Conservation (phyloP, 306 rosid species). For the Prosopis cineraria region DNA sequence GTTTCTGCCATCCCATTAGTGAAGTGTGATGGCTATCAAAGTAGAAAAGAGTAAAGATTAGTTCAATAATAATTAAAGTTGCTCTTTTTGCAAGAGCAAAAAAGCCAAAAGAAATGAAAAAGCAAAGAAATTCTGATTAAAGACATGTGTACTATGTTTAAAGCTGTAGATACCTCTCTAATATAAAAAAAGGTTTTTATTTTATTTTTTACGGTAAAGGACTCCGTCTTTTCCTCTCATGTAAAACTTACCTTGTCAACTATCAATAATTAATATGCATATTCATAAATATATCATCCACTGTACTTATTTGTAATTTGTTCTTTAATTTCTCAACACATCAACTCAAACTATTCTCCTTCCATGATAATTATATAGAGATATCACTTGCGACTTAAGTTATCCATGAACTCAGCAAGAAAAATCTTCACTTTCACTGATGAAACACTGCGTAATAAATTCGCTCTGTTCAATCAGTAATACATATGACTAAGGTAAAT, state of each 20-base stretch:
- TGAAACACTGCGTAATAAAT: background rate
- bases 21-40: slow-evolving; percentile 45
- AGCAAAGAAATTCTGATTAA: slow-evolving; percentile 37
- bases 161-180: slow-evolving; percentile 45
- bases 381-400: background rate
- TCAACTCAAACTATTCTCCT: background rate
- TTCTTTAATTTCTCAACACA: background rate
- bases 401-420: background rate
- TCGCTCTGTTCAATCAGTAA: background rate
- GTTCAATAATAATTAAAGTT: slow-evolving; percentile 34
- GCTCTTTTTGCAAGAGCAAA: slow-evolving; percentile 26
- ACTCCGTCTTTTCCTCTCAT: slow-evolving; percentile 15
- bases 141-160: slow-evolving; percentile 46
- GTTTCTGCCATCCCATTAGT: slow-evolving; percentile 48
- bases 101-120: slow-evolving; percentile 32
- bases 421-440: background rate
- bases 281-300: background rate
- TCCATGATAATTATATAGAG: background rate
- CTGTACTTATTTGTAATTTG: background rate
- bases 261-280: background rate
- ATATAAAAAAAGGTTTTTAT: background rate
- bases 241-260: slow-evolving; percentile 27
- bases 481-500: background rate
- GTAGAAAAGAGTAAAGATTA: slow-evolving; percentile 32
- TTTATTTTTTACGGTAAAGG: slow-evolving; percentile 26